Base-by-base conservation (phyloP, 495 filamentous ascomycete species). In the Penicillium nucicola region DNA sequence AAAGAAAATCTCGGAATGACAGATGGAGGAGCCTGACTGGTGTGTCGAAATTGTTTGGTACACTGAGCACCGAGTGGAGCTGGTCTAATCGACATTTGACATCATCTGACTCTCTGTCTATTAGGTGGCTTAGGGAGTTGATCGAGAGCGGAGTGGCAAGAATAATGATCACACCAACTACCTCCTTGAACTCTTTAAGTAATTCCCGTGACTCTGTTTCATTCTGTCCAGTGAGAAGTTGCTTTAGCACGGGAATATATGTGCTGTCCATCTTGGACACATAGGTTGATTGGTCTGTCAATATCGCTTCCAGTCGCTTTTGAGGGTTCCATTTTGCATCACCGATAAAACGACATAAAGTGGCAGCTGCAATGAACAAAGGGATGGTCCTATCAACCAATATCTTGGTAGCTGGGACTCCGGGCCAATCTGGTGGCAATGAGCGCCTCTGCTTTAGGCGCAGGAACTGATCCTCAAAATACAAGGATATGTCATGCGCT, bases 391-490 rank as follows among this genome's bases (percentile, higher is more conserved):
- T 57, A 4, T 30, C 46, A 1, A 61, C 49, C 14, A 70, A 34
- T 4, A 7, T 31, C 22, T 51, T 6, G 17, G 60, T 31, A n/a
- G 7, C 42, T 0, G 45, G n/a, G 15, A 51, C 25, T 20, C 65
- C 66, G 1, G 78, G 79, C 79, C 78, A 83, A n/a, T 60, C 45
- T 20, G 19, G 4, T 19, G 51, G n/a, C 38, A 67, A 22, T 0
- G 40, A 11, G n/a, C 41, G 45, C 12, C 54, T 14, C 5, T 56
- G 11, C 13, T 42, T 48, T 9, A 69, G 60, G 9, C 18, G 10
- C 8, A 10, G 13, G 23, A 72, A 43, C 32, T 58, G 37, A 13
- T 60, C 15, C 32, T 53, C 19, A 10, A 72, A 34, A 43, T 56
- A 64, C 5, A 64, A n/a, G n/a, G n/a, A n/a, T n/a, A 71, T 48